Conservation (phyloP, 306 rosid genomes). For the Lablab purpureus region DNA sequence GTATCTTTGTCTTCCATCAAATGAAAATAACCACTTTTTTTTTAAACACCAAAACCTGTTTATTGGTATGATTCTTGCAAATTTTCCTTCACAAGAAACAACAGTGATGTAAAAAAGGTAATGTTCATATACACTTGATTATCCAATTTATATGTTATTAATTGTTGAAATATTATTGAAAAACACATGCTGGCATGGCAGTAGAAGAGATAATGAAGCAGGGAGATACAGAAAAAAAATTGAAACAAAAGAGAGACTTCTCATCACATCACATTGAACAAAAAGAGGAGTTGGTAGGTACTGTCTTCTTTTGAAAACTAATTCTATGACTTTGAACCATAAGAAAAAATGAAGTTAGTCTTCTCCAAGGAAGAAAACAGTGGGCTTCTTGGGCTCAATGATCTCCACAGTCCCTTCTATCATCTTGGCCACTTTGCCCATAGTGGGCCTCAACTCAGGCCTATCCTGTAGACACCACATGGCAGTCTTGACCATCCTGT, state of each 20-base stretch:
- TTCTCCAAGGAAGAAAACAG: constrained; percentile 70
- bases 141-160: background rate
- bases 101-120: too few species aligned
- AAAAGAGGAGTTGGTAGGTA: background rate
- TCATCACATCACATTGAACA: background rate
- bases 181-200: background rate
- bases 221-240: background rate
- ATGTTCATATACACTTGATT: too few species aligned
- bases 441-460: constrained; percentile 86
- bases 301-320: background rate
- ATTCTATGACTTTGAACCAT: too few species aligned
- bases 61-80: too few species aligned
- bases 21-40: too few species aligned
- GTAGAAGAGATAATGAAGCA: background rate
- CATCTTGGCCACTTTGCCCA: constrained; percentile 99
- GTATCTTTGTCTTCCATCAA: too few species aligned
- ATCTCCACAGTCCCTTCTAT: constrained; percentile 93
- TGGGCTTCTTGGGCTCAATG: constrained; percentile 74
- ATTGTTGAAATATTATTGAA: background rate
- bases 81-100: too few species aligned
- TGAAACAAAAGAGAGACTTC: background rate
- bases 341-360: constrained; percentile 41
- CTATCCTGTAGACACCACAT: constrained; percentile 94
- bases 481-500: constrained; percentile 89
- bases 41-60: too few species aligned